Evolutionary conservation across 1,284 basidiomycete genomes (phyloP), one percentile per base, ranked within the genome.

Genomic region (Paramarasmius palmivorus): DNA sequence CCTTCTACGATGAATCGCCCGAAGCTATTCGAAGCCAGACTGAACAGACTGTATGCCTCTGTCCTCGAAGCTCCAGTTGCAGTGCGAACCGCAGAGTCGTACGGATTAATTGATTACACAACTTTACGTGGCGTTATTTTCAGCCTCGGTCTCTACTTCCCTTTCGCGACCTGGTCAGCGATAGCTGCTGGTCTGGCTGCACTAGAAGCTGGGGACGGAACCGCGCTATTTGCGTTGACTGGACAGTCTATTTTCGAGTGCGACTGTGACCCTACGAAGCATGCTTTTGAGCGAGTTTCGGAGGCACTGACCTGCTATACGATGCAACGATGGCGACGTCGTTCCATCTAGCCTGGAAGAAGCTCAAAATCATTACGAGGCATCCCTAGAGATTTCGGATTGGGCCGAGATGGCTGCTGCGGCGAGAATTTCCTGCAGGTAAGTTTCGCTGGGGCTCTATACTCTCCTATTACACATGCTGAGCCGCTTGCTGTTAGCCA

Each of bases 1-100:
- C 63, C 23, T 69, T 69, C 57, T 65, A 65, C 41, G 65, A 65
- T 7, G 44, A 59, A 0, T 61, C 57, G 65, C 3, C 53, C 49
- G 9, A 53, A 57, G 7, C 52, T 34, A 68, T 69, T 17, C 53
- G 57, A n/a, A 2, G 53, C 57, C 19, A 69, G 65, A 39, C 60
- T 69, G 15, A 29, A 29, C 17, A 17, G 19, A 4, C 34, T 63
- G n/a, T 57, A 55, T 38, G 26, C 23, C 5, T 55, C 55, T 7
- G 15, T 63, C 4, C 49, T 48, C 15, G 25, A 35, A 3, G 46
- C 52, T 2, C 59, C 61, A 2, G 41, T 61, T 7, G 55, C 60
- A 5, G 60, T 61, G 8, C 49, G 38, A 1, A 56, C 54, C 6
- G 15, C 23, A 4, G 39, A 19, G 0, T 41, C 49, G 0, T 61